Conservation (phyloP, 208 protist genomes). For the Leishmania turanica region DNA sequence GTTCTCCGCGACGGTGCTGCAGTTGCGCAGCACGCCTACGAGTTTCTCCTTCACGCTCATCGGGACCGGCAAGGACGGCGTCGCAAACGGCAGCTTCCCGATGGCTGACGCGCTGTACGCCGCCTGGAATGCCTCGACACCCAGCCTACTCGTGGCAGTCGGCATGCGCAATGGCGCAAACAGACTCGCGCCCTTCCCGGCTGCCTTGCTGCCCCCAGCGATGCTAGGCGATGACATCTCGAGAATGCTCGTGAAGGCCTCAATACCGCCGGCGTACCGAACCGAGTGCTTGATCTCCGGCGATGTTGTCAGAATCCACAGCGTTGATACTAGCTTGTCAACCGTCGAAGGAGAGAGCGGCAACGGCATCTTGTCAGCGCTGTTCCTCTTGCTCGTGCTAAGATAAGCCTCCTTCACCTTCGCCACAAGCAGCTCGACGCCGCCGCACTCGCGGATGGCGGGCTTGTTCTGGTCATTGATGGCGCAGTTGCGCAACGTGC, state of each 20-base stretch:
- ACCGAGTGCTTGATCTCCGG: slow-evolving; percentile 91
- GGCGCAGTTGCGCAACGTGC: slow-evolving; percentile 92
- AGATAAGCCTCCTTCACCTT: slow-evolving; percentile 60
- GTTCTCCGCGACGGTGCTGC: slow-evolving; percentile 85
- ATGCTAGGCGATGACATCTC: slow-evolving; percentile 59
- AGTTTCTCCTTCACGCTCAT: slow-evolving; percentile 87
- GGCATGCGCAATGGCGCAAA: slow-evolving; percentile 27
- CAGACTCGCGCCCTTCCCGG: slow-evolving; percentile 9
- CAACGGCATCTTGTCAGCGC: background rate
- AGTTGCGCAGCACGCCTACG: slow-evolving; percentile 90
- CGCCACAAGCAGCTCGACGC: slow-evolving; percentile 78
- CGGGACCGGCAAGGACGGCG: slow-evolving; percentile 37
- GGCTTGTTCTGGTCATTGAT: slow-evolving; percentile 94
- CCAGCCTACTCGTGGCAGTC: slow-evolving; percentile 8
- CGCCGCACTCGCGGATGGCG: slow-evolving; percentile 81
- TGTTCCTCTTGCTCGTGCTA: slow-evolving; percentile 6
- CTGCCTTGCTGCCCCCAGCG: slow-evolving; percentile 31
- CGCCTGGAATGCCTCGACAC: slow-evolving; percentile 29
- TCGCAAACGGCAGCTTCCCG: slow-evolving; percentile 34
- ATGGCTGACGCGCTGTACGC: slow-evolving; percentile 24
- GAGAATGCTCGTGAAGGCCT: slow-evolving; percentile 68
- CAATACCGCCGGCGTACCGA: slow-evolving; percentile 71
- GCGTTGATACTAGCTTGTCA: slow-evolving; percentile 89
- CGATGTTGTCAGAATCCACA: slow-evolving; percentile 92
- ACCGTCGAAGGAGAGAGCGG: slow-evolving; percentile 54